Evolutionary conservation across 345 rosid species (phyloP).

Genomic region (Pistacia vera): DNA sequence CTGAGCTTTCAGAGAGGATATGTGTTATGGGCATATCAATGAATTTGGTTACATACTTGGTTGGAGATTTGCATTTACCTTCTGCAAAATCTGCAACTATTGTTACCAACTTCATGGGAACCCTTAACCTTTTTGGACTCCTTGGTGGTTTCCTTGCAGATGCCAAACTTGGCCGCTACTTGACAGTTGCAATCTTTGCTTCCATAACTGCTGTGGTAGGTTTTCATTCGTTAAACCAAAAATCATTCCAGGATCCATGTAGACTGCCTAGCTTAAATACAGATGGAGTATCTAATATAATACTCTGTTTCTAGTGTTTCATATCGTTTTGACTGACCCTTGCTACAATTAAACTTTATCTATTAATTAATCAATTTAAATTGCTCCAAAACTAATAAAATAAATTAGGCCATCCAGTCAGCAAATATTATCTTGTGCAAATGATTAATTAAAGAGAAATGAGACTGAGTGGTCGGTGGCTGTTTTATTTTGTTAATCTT

Average conservation of each 20-base stretch:
- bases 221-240: neutral
- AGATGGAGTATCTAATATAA: neutral
- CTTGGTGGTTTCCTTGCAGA: conserved; percentile 95
- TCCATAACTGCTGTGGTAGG: conserved; percentile 70
- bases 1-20: conserved; percentile 86
- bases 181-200: conserved; percentile 68
- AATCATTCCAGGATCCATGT: neutral
- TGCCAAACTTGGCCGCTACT: conserved; percentile 83
- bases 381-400: neutral
- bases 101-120: conserved; percentile 91
- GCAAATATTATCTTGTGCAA: neutral
- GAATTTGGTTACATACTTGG: conserved; percentile 88
- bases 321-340: neutral
- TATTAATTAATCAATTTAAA: too few relatives aligned
- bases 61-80: conserved; percentile 72
- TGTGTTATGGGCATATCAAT: conserved; percentile 91
- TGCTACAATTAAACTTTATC: neutral
- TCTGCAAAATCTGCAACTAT: conserved; percentile 81
- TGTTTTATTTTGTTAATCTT: conserved; percentile 1
- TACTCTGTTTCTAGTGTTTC: neutral
- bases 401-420: too few relatives aligned
- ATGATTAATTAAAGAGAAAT: too few relatives aligned
- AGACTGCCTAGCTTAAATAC: neutral
- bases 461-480: neutral
- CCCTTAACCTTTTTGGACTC: conserved; percentile 83